A percentile compares a stretch with the other conserved stretches of the same genome.
phyloP scores from a whole-genome alignment of 2,329 filamentous ascomycete species.

The Trichothecium sympodiale region DNA sequence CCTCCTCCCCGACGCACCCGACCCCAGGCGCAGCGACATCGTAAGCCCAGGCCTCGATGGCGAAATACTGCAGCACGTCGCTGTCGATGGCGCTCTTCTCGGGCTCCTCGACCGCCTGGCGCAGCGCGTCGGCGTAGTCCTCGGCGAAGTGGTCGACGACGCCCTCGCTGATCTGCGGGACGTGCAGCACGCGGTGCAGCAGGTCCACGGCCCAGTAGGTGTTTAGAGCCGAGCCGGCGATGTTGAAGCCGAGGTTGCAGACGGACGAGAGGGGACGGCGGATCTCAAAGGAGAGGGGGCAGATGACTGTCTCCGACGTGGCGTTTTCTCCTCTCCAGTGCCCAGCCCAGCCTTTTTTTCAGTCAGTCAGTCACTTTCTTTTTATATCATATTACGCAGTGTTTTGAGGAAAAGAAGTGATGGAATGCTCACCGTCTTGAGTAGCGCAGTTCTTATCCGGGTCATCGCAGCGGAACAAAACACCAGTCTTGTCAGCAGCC shows the following conservation, averaged over 20 bases:
- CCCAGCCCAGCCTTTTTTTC: conserved; percentile 57
- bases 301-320: conserved; percentile 59
- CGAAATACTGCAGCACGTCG: conserved; percentile 56
- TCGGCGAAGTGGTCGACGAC: conserved; percentile 53
- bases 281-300: conserved; percentile 46
- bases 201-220: conserved; percentile 57
- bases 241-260: conserved; percentile 52
- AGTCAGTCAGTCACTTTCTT: no score
- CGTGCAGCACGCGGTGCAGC: conserved; percentile 54
- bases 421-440: conserved; percentile 27
- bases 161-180: conserved; percentile 47
- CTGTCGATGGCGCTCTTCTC: conserved; percentile 43
- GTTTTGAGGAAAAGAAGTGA: background rate
- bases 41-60: conserved; percentile 54
- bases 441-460: conserved; percentile 51
- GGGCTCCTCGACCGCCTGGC: conserved; percentile 36
- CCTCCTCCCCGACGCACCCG: conserved; percentile 43
- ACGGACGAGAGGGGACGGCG: conserved; percentile 47
- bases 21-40: conserved; percentile 52
- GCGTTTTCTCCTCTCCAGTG: conserved; percentile 58
- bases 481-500: conserved; percentile 41
- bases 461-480: conserved; percentile 59
- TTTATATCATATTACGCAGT: no score
- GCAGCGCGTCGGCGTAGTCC: conserved; percentile 41
- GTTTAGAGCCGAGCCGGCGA: conserved; percentile 43